A percentile compares a stretch with the other conserved stretches of the same genome.
Evolutionary conservation across 1,284 basidiomycete species (phyloP).

Genomic region (Phellinidium pouzarii): DNA sequence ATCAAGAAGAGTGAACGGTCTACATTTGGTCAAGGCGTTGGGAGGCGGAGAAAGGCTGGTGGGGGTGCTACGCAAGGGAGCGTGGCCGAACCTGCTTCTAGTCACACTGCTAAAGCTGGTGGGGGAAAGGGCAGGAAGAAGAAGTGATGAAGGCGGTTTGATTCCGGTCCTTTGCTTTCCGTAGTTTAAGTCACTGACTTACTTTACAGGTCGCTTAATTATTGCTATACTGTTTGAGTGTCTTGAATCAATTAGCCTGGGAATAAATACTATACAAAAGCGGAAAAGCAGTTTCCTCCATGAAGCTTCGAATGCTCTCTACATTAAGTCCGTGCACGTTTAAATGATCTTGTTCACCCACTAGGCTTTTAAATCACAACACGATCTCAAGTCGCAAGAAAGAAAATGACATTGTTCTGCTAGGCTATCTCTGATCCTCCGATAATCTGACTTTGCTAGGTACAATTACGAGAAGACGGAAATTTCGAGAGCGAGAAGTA

Average conservation of each 20-base stretch:
- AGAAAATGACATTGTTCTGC: too few species aligned
- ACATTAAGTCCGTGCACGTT: too few species aligned
- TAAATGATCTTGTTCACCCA: too few species aligned
- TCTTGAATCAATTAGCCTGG: background rate
- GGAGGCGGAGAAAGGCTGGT: slow-evolving; percentile 39
- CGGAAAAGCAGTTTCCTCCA: background rate
- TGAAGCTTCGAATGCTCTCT: too few species aligned
- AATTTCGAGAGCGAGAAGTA: background rate
- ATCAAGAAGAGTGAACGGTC: slow-evolving; percentile 74
- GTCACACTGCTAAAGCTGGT: slow-evolving; percentile 29
- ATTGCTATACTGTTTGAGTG: background rate
- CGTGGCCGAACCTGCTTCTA: slow-evolving; percentile 29
- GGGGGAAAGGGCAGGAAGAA: slow-evolving; percentile 47
- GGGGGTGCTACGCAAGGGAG: slow-evolving; percentile 50
- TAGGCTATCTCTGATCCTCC: background rate
- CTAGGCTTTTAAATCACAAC: too few species aligned
- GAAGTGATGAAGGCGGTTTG: slow-evolving; percentile 30
- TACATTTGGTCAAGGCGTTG: slow-evolving; percentile 37
- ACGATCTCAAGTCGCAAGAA: too few species aligned
- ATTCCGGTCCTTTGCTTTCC: slow-evolving; percentile 19
- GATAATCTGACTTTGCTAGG: background rate
- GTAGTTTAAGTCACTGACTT: slow-evolving; percentile 1
- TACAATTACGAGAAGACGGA: background rate
- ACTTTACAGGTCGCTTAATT: background rate
- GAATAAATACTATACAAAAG: background rate